Conservation (phyloP, 202 grass and related monocot species). For the Dendrocalamus latiflorus region DNA sequence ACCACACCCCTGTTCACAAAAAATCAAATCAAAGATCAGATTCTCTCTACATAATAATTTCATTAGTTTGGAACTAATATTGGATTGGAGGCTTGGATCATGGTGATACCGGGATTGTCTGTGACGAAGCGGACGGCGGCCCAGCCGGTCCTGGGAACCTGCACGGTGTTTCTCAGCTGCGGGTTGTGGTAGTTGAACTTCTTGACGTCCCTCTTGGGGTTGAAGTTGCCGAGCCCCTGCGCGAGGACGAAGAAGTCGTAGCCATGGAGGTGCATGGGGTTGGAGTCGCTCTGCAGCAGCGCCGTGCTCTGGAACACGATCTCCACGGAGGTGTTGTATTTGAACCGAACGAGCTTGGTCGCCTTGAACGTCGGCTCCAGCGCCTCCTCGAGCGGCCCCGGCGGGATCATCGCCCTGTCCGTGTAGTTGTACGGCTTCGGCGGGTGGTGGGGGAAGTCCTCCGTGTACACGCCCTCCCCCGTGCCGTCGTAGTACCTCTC, state of each 20-base stretch:
- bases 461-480: constrained; percentile 29
- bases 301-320: no score
- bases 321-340: no score
- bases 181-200: no score
- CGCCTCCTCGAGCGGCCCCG: no score
- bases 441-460: constrained; percentile 50
- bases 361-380: constrained; percentile 34
- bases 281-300: no score
- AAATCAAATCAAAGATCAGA: not conserved
- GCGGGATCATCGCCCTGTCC: no score
- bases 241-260: no score
- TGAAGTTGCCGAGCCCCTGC: no score
- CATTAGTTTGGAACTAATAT: not conserved
- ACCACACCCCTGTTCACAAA: constrained; percentile 33
- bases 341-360: no score
- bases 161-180: constrained; percentile 52
- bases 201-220: no score
- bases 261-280: no score
- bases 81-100: not conserved
- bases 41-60: not conserved
- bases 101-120: constrained; percentile 29
- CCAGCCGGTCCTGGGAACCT: constrained; percentile 39
- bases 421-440: no score
- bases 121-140: constrained; percentile 43
- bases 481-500: constrained; percentile 27